Base-by-base conservation (phyloP, 2,329 filamentous ascomycete genomes). In the Teratosphaeria gauchensis region DNA sequence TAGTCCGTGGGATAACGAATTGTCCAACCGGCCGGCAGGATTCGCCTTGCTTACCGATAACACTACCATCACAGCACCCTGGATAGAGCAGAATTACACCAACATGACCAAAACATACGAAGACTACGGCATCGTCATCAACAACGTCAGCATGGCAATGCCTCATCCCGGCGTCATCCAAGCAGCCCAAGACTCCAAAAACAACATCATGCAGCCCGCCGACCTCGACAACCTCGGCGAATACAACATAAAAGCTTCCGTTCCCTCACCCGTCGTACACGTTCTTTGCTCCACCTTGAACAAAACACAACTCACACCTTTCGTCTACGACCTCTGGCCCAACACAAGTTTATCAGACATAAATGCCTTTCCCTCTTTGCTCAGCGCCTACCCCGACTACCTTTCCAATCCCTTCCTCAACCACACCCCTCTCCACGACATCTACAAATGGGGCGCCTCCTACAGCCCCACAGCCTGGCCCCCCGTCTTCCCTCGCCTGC, bases 101-200 rank as follows among this genome's bases (percentile, higher is more conserved):
- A 77, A 89, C 58, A 79, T 84, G 19, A 77, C 77, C 0, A 70
- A 74, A 3, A 74, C 77, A 0, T 86, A 79, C 3, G 68, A 76
- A 4, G 68, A 77, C 11, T 70, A 82, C 56, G 73, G 76, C 0
- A 78, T 87, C 30, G 78, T 87, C 42, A 76, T 92, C 65, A 89
- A 91, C 69, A 91, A 92, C 62, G 83, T 90, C 30, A 88, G 86
- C 0, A 78, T 92, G 63, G 87, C 88, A 0, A 86, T 92, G 80
- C 89, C 89, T 0, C 89, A 94, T 65, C 78, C 84, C 0, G 84
- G 86, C 0, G 79, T 94, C 0, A 84, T 87, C 35, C 72, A 77
- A 12, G 88, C 89, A 0, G 84, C 86, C 0, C 80, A 77, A 8
- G 77, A 86, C 63, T 72, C 77, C 0, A 69, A 73, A 8, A 92